A percentile compares a stretch with the other conserved stretches of the same genome.
Conservation (phyloP, 140 eudicot genomes). For the Oenanthe javanica region DNA sequence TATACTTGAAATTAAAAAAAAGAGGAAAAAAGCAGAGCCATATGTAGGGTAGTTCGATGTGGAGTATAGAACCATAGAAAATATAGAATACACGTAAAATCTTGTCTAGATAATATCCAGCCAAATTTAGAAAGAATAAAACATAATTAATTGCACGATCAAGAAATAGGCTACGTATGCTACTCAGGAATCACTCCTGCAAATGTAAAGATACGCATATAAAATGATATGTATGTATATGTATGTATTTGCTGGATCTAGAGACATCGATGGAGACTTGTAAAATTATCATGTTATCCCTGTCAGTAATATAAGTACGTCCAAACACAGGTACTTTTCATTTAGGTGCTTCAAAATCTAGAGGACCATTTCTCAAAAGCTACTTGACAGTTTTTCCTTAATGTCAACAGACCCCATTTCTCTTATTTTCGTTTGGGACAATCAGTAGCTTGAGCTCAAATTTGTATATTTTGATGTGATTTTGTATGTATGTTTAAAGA, state of each 20-base stretch:
- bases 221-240: not conserved
- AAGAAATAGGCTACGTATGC: conserved; percentile 25
- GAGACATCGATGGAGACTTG: conserved; percentile 25
- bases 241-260: conserved; percentile 12
- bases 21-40: not conserved
- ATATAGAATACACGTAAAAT: not conserved
- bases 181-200: conserved; percentile 20
- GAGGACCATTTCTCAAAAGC: conserved; percentile 14
- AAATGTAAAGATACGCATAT: not conserved
- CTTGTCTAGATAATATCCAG: conserved; percentile 6
- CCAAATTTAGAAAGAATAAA: not conserved
- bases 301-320: conserved; percentile 22
- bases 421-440: not conserved
- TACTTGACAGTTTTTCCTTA: conserved; percentile 20
- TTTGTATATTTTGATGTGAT: not conserved
- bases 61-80: not conserved
- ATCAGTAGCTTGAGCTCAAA: not conserved
- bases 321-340: conserved; percentile 32
- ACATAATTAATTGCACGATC: conserved; percentile 10
- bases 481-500: not conserved
- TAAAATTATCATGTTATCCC: conserved; percentile 14
- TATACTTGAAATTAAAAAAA: not conserved
- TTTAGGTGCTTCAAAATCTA: conserved; percentile 21
- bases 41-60: not conserved
- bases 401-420: conserved; percentile 23